Evolutionary conservation across 345 rosid genomes (phyloP), one percentile per base, ranked within the genome.

Genomic region (Euphorbia peplus): DNA sequence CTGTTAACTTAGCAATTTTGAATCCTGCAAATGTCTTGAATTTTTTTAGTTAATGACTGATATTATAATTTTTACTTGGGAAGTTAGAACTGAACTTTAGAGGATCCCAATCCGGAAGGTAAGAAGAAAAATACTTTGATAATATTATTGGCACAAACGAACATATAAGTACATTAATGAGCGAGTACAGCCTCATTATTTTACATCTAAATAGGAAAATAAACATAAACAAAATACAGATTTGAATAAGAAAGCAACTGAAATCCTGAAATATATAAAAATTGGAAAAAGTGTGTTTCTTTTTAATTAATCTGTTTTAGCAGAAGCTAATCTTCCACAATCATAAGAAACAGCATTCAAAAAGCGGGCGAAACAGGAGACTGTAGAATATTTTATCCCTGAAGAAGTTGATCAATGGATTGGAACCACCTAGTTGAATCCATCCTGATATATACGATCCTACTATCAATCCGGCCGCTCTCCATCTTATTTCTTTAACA

Each of bases 401-500:
- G 13, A 80, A 44, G 24, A 72, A 75, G 60, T 65, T 73, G 69
- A 60, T 77, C 78, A 60, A 77, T 78, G 78, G 72, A 0, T 19
- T 26, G 4, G 71, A 35, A 15, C 80, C 82, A 24, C 54, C 70
- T 18, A 78, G 61, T 7, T 75, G 83, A 3, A 80, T 58, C 83
- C 80, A 77, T 1, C 82, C 80, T 0, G 82, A 75, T 8, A 75
- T 8, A 52, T 7, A 80, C 1, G 86, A 80, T 0, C 32, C 72
- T 0, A 58, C 0, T 26, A 80, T 71, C 55, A 83, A 25, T 26
- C 48, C 37, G 0, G 80, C 69, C 5, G 28, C 78, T 1, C 83
- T 71, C 82, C 83, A 80, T 62, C 57, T 82, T 63, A 83, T 60
- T 29, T 76, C 81, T 68, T 56, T 60, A 1, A 63, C 72, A 41